Percentiles rank a stretch among this genome's conserved stretches.
Conservation (phyloP, 345 rosid species). For the Populus tremula region DNA sequence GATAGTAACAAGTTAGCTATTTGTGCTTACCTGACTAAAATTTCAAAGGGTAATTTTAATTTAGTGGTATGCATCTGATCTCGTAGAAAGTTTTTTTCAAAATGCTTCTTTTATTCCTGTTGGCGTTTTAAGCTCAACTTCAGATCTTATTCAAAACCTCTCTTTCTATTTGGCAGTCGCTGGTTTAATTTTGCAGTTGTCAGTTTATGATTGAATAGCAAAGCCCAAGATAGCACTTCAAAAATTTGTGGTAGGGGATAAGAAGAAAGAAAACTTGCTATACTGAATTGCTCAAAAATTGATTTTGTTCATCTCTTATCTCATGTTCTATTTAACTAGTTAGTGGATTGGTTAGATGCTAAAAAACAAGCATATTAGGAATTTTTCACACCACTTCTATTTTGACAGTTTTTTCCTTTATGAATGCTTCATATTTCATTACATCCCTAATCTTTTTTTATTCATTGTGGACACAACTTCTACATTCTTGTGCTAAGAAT, state of each 20-base stretch:
- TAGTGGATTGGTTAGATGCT: not conserved
- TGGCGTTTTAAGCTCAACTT: not conserved
- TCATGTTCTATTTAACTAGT: not conserved
- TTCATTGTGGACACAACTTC: not conserved
- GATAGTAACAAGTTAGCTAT: not conserved
- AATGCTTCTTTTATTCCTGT: not conserved
- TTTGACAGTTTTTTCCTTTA: not conserved
- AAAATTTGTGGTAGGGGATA: not conserved
- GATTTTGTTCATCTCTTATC: not conserved
- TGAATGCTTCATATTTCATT: not conserved
- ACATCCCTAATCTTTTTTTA: not conserved
- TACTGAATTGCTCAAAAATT: not conserved
- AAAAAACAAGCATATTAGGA: not conserved
- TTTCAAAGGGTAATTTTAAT: slow-evolving; percentile 1
- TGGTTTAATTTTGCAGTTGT: not conserved
- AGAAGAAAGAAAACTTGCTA: not conserved
- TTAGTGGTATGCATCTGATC: not conserved
- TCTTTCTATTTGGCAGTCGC: not conserved
- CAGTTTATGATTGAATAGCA: not conserved
- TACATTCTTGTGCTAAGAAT: not conserved
- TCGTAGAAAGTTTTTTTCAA: not conserved
- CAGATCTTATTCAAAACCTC: not conserved
- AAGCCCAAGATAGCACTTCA: not conserved
- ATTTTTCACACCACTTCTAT: not conserved
- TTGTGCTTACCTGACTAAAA: not conserved